Base-by-base conservation (phyloP, 2,329 filamentous ascomycete species). In the Ascocoryne sarcoides region DNA sequence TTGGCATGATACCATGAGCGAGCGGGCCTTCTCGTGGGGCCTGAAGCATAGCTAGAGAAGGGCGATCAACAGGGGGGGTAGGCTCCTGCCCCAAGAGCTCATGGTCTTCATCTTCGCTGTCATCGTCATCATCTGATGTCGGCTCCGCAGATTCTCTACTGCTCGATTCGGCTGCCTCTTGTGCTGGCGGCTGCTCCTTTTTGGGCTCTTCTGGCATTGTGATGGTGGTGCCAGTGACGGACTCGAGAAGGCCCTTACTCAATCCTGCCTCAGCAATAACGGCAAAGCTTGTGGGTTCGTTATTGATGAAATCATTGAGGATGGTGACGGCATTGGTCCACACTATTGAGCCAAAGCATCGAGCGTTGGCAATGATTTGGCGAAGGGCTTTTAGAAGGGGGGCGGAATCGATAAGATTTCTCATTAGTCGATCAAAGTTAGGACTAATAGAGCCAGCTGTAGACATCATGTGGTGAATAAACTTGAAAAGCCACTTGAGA, bases 321-420 rank as follows among this genome's bases (percentile, higher is more conserved):
- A 95, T 90, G 40, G 82, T 89, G 46, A 95, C 86, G 5, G 88
- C 84, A 59, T 89, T 89, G 36, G 88, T 95, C 92, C 92, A 99
- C 4, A 96, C 87, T 44, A 92, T 82, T 2, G 90, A 92, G 10
- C 92, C 92, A 59, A 89, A 99, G 28, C 80, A 70, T 38, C 70
- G 70, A 28, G 84, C 81, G 54, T 94, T 83, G 48, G 82, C 79
- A 48, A 95, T 83, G 33, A 98, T 85, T 28, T 79, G 73, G 39
- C 85, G 80, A 37, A 99, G 71, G 42, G 84, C 86, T 16, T 70
- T 74, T 33, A 98, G 71, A 33, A 98, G 70, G 45, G 84, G 83
- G 17, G 89, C 84, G 32, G 92, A 95, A 61, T 98, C 93, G 35
- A 95, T 93, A 44, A 98, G 66, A 57, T 96, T 98, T 40, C 93